Conservation (phyloP, 129 eudicot genomes). For the Chrysanthemum makinoi region DNA sequence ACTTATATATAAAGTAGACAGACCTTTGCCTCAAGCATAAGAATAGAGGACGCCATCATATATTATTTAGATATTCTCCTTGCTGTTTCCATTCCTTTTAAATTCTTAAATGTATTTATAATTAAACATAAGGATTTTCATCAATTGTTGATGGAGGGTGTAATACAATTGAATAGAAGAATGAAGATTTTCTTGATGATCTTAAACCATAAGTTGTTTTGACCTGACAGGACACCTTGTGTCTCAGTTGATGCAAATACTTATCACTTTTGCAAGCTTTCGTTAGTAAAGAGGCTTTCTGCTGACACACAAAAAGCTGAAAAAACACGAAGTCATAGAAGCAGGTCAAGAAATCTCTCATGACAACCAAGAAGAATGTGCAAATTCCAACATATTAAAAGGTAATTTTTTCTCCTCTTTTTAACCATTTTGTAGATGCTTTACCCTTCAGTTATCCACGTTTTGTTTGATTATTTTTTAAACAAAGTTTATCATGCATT, state of each 20-base stretch:
- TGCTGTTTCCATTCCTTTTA: background rate
- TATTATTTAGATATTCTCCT: background rate
- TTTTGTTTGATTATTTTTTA: background rate
- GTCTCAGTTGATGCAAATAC: constrained; percentile 52
- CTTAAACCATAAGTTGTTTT: background rate
- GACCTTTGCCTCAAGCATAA: background rate
- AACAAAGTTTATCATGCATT: background rate
- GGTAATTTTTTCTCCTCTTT: constrained; percentile 15
- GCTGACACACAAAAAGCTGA: constrained; percentile 31
- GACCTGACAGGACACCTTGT: constrained; percentile 50
- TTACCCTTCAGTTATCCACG: background rate
- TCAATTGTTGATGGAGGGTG: background rate
- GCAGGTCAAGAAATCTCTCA: constrained; percentile 15
- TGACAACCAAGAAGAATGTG: constrained; percentile 18
- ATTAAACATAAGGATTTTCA: background rate
- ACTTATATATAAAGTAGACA: background rate
- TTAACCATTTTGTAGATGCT: constrained; percentile 1
- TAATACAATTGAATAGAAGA: constrained; percentile 9
- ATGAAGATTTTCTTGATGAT: constrained; percentile 7
- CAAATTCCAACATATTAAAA: constrained; percentile 22
- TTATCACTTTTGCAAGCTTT: constrained; percentile 87
- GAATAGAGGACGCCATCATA: background rate
- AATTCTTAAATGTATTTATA: background rate
- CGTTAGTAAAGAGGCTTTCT: constrained; percentile 51
- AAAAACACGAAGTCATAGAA: constrained; percentile 26